Evolutionary conservation across 768 basidiomycete species (phyloP), one percentile per base, ranked within the genome.

Genomic region (Pleurotus ostreatus): DNA sequence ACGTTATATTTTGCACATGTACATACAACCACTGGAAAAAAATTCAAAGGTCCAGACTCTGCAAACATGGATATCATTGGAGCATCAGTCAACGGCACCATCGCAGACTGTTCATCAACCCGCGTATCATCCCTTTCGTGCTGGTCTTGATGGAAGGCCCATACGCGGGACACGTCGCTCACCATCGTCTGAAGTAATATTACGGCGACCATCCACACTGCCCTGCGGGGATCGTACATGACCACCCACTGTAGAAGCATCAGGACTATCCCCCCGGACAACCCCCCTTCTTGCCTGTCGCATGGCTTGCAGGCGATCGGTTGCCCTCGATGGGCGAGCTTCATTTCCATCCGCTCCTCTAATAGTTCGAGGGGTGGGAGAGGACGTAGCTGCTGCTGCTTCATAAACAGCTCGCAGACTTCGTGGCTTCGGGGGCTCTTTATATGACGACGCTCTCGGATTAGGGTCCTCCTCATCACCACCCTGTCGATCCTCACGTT

Each of bases 301-400:
- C 18, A 83, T 58, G 16, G 77, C 78, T 63, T 74, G 79, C 51
- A 83, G 65, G 34, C 81, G 75, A 58, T 81, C 73, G 1, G 71
- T 69, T 5, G 77, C 75, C 60, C 67, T 75, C 7, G 74, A 76
- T 11, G 69, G 63, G 43, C 60, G 48, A 15, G 37, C 49, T 37
- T 67, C 61, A 54, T 66, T 61, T 34, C 25, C 5, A 47, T 34
- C 30, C 30, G 30, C 3, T 34, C 30, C 30, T 34, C 30, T 11
- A 34, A 34, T 34, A 16, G 13, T 40, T 25, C 57, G 60, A 44
- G 41, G 41, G n/a, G 20, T n/a, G 48, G 23, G 34, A 49, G 18
- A 43, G 20, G 18, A 37, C 37, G 60, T 40, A 46, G 68, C 46
- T 37, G 61, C 61, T 23, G 72, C 71, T 16, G 68, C 59, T 34